Conservation (phyloP, 768 basidiomycete genomes). For the Leccinum imitatum region DNA sequence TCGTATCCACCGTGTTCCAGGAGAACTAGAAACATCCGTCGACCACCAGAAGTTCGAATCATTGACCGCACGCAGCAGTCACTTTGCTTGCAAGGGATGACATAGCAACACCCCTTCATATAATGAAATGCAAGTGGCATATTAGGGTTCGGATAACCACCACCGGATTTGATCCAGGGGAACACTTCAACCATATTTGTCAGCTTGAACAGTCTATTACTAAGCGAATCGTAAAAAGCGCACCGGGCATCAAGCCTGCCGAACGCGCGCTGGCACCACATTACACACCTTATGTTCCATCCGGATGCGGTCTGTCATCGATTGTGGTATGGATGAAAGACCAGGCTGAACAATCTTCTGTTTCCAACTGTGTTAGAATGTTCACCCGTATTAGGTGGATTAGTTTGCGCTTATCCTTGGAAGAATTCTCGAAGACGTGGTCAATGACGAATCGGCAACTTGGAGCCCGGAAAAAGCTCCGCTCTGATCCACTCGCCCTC, state of each 20-base stretch:
- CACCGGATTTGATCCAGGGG: slow-evolving; percentile 16
- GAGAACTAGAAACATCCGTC: slow-evolving; percentile 14
- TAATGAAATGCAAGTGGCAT: slow-evolving; percentile 17
- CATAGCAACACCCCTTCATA: slow-evolving; percentile 19
- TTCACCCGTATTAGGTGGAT: slow-evolving; percentile 5
- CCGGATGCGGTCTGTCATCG: slow-evolving; percentile 9
- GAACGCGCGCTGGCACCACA: slow-evolving; percentile 13
- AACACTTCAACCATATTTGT: slow-evolving; percentile 12
- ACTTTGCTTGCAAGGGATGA: slow-evolving; percentile 13
- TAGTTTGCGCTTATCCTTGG: slow-evolving; percentile 4
- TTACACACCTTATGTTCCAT: slow-evolving; percentile 13
- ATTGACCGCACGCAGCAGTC: slow-evolving; percentile 11
- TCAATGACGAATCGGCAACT: slow-evolving; percentile 8
- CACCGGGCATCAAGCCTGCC: slow-evolving; percentile 18
- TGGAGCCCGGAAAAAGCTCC: slow-evolving; percentile 16
- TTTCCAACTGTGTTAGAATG: slow-evolving; percentile 18
- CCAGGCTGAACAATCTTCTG: slow-evolving; percentile 7
- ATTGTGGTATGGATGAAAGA: slow-evolving; percentile 1
- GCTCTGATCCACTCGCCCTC: slow-evolving; percentile 17
- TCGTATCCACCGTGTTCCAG: slow-evolving; percentile 8
- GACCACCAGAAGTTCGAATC: slow-evolving; percentile 5
- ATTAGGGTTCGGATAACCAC: slow-evolving; percentile 24
- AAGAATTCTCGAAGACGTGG: slow-evolving; percentile 13
- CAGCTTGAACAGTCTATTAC: slow-evolving; percentile 12
- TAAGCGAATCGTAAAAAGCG: slow-evolving; percentile 8